Base-by-base conservation (phyloP, 305 asterid species). In the Rubia balearica region DNA sequence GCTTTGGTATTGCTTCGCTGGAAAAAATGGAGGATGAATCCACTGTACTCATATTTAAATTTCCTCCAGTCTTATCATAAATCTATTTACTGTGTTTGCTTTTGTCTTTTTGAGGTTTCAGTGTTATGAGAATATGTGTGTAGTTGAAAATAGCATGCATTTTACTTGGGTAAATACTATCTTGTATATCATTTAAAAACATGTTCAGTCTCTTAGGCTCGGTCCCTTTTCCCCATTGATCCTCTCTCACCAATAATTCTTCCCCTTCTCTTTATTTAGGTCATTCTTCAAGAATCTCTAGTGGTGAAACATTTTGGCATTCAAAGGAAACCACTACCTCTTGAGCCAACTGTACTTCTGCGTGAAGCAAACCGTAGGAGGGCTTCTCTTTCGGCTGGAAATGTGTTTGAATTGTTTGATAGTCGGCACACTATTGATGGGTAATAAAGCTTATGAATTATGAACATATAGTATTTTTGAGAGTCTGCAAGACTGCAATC, bases 281-380 rank as follows among this genome's bases (percentile, higher is more conserved):
- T 86, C 84, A 88, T 87, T 72, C 93, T 91, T 79, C 98, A 94
- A 87, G 97, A 89, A 79, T 78, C 93, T 73, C 85, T 88, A 69
- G 84, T 74, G 72, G 82, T 81, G 66, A 94, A 88, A 85, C 96
- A 88, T 81, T 94, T 91, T 65, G 97, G 94, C 74, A 91, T 94
- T 79, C 98, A 89, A 86, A 87, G 96, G 85, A 94, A 87, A 86
- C 95, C 98, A 45, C 82, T 94, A 75, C 99, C 99, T 74, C 87
- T 94, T 67, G 99, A 94, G 81, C 99, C 99, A 80, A 85, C 98
- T 71, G 87, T 91, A 70, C 90, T 94, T 77, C 81, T 94, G 81
- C 92, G 97, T n/a, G 98, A 94, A 85, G 98, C 99, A 79, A 94
- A 94, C 80, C 96, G 99, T 43, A 87, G 96, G 73, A 91, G 99